phyloP scores from a whole-genome alignment of 1,284 basidiomycete species.

The Puccinia polysora region DNA sequence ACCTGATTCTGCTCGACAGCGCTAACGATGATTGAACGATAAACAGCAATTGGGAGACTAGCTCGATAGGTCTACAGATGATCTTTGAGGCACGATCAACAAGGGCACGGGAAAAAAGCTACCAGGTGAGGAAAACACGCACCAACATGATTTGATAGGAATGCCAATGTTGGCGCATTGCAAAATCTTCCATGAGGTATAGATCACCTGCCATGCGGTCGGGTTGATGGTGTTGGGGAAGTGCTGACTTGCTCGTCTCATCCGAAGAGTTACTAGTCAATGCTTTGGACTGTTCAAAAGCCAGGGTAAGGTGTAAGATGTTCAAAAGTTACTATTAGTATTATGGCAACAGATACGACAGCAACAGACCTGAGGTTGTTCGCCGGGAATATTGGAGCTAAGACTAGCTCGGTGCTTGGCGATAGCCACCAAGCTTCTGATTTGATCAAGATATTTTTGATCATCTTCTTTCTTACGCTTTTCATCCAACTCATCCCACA shows the following conservation, averaged over 20 bases:
- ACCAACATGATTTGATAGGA: constrained; percentile 85
- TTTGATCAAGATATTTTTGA: constrained; percentile 60
- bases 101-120: constrained; percentile 43
- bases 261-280: neutral
- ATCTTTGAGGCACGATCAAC: constrained; percentile 40
- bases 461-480: constrained; percentile 64
- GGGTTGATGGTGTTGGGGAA: neutral
- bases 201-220: constrained; percentile 1
- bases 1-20: constrained; percentile 75
- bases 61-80: constrained; percentile 64
- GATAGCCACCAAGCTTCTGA: constrained; percentile 56
- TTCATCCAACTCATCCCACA: constrained; percentile 86
- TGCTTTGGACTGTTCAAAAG: constrained; percentile 2
- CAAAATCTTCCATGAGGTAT: constrained; percentile 57
- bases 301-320: constrained; percentile 4
- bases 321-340: neutral
- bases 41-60: constrained; percentile 78
- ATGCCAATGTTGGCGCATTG: constrained; percentile 60
- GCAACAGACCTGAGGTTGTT: neutral
- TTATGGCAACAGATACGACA: neutral
- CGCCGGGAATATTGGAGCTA: neutral
- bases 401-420: constrained; percentile 14
- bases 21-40: constrained; percentile 70
- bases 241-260: neutral
- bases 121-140: constrained; percentile 1